Percentiles rank a stretch among this genome's conserved stretches.
These are phyloP conservation scores for Helotiales sp. DNA, from an alignment of 2,329 filamentous ascomycete species.

Conservation along the genomic window DNA sequence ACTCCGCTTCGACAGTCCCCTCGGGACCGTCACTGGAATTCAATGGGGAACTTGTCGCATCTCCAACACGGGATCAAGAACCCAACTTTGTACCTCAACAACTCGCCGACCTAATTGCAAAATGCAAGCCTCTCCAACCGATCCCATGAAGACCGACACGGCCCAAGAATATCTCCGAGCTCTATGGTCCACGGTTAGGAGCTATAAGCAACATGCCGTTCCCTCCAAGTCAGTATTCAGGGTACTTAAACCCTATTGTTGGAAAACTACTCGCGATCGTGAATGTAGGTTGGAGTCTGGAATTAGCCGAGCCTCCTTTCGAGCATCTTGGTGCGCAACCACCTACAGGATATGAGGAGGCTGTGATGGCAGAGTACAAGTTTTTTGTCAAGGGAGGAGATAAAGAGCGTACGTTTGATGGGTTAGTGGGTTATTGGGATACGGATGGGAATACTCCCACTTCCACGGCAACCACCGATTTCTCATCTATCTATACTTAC, in stretches of 20 bases:
- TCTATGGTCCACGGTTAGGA: constrained; percentile 5
- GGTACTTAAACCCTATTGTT: constrained; percentile 24
- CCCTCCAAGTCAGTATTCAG: constrained; percentile 7
- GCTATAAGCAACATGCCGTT: constrained; percentile 10
- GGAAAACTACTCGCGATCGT: constrained; percentile 44
- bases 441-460: background rate
- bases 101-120: constrained; percentile 4
- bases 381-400: constrained; percentile 11
- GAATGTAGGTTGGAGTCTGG: constrained; percentile 41
- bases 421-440: constrained; percentile 13
- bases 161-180: constrained; percentile 6
- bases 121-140: background rate
- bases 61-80: constrained; percentile 7
- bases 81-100: constrained; percentile 31
- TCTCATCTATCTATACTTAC: background rate
- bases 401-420: constrained; percentile 12
- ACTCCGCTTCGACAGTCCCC: constrained; percentile 35
- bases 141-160: background rate
- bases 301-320: constrained; percentile 31
- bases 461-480: background rate
- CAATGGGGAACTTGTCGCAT: constrained; percentile 40
- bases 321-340: background rate
- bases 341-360: background rate
- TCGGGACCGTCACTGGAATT: constrained; percentile 17
- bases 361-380: constrained; percentile 1